Evolutionary conservation across 352 stramenopile species (phyloP), one percentile per base, ranked within the genome.

Genomic region (Phytopythium ostracodes): DNA sequence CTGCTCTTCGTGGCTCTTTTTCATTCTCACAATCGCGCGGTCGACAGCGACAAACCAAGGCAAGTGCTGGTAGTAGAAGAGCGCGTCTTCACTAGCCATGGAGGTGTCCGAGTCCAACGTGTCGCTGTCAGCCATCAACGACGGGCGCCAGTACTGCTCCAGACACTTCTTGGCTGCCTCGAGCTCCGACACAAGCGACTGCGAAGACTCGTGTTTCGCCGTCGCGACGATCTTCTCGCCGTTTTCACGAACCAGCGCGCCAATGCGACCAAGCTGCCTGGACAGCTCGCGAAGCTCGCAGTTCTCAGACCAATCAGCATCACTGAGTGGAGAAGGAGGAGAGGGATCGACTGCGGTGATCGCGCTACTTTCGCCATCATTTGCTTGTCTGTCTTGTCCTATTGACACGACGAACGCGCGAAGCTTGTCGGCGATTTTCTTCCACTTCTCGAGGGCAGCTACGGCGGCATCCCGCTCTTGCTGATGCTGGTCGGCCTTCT

Each of bases 41-140:
- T 68, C 68, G 0, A 68, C 66, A n/a, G 51, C 58, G 2, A 81
- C 59, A 56, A 88, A 90, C 83, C 80, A 90, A 1, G 80, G 78
- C n/a, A 89, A 60, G 63, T 87, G 75, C 6, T 63, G 65, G 24
- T 74, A 66, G 27, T 84, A 66, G 10, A 60, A 49, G 7, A 38
- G 42, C 12, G 66, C 67, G 36, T 72, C 68, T 8, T 71, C 59
- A 40, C 40, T 44, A 14, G 60, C 55, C 49, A 18, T 47, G 18
- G 31, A 60, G 0, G 53, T 46, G 22, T 59, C 53, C 24, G 53
- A 59, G 22, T 59, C 53, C 17, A 59, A 10, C 1, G 38, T 25
- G 8, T 59, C 53, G 35, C 50, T 25, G 17, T 31, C 38, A 7
- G 4, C 18, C 18, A 47, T 36, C 17, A 47, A 40, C 12, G 22